A percentile compares a stretch with the other conserved stretches of the same genome.
phyloP scores from a whole-genome alignment of 192 early-diverging fungal species.

The Obelidium mucronatum region DNA sequence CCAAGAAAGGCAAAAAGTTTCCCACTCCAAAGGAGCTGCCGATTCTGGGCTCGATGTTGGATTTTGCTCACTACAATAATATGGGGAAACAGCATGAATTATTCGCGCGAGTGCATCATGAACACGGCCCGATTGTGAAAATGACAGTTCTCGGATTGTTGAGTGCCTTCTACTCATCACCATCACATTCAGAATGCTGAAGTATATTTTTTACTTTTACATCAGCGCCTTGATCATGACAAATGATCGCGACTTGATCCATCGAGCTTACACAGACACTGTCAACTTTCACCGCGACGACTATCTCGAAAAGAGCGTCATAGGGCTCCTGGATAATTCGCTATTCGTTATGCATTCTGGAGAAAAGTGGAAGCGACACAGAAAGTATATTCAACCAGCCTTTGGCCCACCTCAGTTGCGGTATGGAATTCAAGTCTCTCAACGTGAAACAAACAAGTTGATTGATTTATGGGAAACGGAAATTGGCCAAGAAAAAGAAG shows the following conservation, averaged over 20 bases:
- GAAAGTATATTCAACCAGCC: conserved; percentile 58
- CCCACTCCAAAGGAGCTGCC: conserved; percentile 35
- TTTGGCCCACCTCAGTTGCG: conserved; percentile 56
- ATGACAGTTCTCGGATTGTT: not conserved
- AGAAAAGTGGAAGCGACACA: conserved; percentile 57
- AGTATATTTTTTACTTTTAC: not conserved
- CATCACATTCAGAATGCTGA: too few relatives aligned
- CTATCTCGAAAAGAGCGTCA: not conserved
- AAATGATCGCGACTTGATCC: conserved; percentile 5
- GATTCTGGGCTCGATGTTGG: conserved; percentile 23
- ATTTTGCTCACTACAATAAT: conserved; percentile 8
- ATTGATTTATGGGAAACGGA: not conserved
- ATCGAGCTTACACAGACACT: conserved; percentile 27
- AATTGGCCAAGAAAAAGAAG: not conserved
- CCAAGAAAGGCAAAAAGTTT: not conserved
- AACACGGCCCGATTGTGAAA: not conserved
- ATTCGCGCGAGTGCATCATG: not conserved
- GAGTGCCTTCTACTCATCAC: not conserved
- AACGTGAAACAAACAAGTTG: too few relatives aligned
- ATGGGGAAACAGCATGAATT: not conserved
- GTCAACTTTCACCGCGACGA: conserved; percentile 20
- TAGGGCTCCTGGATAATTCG: conserved; percentile 35
- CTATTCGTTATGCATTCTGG: conserved; percentile 49
- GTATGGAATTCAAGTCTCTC: conserved; percentile 23
- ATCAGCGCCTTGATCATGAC: not conserved